These are phyloP conservation scores for Ceratocystis eucalypticola DNA, from an alignment of 2,329 filamentous ascomycete species.

Conservation along the genomic window DNA sequence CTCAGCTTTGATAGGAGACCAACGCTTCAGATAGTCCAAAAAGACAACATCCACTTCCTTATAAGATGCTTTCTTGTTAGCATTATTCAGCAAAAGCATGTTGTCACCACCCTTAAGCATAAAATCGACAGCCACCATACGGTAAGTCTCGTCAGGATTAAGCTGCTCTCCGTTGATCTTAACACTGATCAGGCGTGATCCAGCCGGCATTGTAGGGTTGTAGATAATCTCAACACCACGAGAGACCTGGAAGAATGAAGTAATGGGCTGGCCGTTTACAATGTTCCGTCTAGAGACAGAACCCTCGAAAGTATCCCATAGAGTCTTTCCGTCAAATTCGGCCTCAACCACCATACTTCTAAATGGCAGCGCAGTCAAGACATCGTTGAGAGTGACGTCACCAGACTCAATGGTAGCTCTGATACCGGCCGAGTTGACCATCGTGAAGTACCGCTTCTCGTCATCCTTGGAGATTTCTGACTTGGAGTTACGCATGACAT, in stretches of 20 bases:
- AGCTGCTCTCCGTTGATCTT: constrained; percentile 37
- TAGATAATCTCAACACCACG: constrained; percentile 42
- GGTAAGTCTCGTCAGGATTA: constrained; percentile 34
- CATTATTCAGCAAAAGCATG: constrained; percentile 32
- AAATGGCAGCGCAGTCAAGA: constrained; percentile 52
- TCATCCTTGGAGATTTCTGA: constrained; percentile 32
- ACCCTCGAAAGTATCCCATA: constrained; percentile 47
- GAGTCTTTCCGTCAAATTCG: constrained; percentile 36
- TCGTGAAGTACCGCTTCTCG: constrained; percentile 36
- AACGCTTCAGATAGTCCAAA: constrained; percentile 34
- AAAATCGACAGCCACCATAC: constrained; percentile 49
- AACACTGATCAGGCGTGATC: constrained; percentile 39
- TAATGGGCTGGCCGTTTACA: constrained; percentile 38
- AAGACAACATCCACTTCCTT: constrained; percentile 43
- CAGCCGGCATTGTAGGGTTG: constrained; percentile 37
- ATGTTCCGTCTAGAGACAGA: constrained; percentile 42
- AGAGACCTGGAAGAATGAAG: constrained; percentile 49
- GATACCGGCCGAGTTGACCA: constrained; percentile 52
- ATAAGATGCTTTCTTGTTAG: constrained; percentile 29
- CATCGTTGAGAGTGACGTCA: constrained; percentile 47
- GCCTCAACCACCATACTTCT: constrained; percentile 51
- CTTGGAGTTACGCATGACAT: constrained; percentile 28
- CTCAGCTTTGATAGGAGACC: constrained; percentile 36
- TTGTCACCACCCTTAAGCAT: constrained; percentile 50
- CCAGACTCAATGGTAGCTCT: constrained; percentile 49